A percentile compares a stretch with the other conserved stretches of the same genome.
Conservation (phyloP, 371 early-diverging fungal species). For the Mortierella sp. region DNA sequence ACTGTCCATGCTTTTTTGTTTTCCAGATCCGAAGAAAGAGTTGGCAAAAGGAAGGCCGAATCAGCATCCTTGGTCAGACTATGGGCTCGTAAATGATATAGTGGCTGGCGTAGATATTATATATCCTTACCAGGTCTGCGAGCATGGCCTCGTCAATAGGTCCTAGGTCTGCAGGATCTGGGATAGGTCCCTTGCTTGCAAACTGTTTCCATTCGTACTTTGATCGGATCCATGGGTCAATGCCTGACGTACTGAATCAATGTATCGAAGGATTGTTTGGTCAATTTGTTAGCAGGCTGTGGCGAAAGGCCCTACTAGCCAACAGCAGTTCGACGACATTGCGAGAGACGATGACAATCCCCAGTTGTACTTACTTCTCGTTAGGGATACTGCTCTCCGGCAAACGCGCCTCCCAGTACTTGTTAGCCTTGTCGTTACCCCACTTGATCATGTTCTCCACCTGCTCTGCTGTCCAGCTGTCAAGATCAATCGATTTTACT, state of each 20-base stretch:
- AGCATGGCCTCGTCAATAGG: constrained; percentile 59
- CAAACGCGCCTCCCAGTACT: constrained; percentile 77
- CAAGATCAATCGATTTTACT: constrained; percentile 90
- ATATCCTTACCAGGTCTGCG: constrained; percentile 40
- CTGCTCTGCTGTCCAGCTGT: constrained; percentile 91
- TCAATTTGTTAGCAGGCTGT: background rate
- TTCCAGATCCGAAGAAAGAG: background rate
- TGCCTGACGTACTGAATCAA: constrained; percentile 61
- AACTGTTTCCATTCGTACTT: constrained; percentile 90
- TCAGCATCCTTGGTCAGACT: background rate
- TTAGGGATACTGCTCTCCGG: constrained; percentile 62
- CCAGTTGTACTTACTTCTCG: constrained; percentile 49
- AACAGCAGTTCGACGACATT: no score
- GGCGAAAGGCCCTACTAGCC: background rate
- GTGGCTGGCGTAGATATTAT: background rate
- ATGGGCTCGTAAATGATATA: background rate
- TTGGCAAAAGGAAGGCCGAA: background rate
- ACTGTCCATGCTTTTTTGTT: constrained; percentile 14
- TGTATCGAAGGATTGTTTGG: background rate
- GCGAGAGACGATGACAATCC: background rate
- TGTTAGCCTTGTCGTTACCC: constrained; percentile 88
- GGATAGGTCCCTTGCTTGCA: constrained; percentile 77
- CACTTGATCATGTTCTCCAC: constrained; percentile 85
- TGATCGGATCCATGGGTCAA: constrained; percentile 86
- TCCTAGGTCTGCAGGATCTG: constrained; percentile 78